These are phyloP conservation scores for Aschersonia sp. DNA, from an alignment of 2,329 filamentous ascomycete species.

Conservation along the genomic window DNA sequence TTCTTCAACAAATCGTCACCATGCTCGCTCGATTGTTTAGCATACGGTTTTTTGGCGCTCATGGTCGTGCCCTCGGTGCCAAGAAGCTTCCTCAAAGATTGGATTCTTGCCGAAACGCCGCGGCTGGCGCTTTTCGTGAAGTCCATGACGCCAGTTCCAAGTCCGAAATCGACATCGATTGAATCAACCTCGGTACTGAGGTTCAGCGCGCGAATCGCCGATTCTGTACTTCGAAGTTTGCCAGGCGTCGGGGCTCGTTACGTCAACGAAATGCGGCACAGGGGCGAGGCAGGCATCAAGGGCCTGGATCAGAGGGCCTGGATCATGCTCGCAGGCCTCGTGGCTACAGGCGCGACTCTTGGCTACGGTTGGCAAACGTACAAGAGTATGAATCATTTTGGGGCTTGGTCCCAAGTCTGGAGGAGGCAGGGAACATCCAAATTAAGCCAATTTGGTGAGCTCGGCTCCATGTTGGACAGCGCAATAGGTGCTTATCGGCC, in stretches of 20 bases:
- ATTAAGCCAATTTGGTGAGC: slow-evolving; percentile 29
- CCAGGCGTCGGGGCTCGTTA: slow-evolving; percentile 22
- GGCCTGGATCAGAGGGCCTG: slow-evolving; percentile 18
- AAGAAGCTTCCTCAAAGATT: slow-evolving; percentile 24
- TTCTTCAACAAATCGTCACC: slow-evolving; percentile 15
- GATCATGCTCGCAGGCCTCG: slow-evolving; percentile 16
- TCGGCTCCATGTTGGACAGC: slow-evolving; percentile 28
- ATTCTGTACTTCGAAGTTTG: slow-evolving; percentile 19
- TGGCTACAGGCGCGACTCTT: slow-evolving; percentile 22
- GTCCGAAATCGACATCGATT: slow-evolving; percentile 2
- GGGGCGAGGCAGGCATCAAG: slow-evolving; percentile 16
- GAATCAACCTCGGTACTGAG: slow-evolving; percentile 8
- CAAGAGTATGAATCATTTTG: slow-evolving; percentile 27
- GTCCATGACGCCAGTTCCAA: slow-evolving; percentile 11
- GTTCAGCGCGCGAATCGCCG: slow-evolving; percentile 16
- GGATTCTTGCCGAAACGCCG: slow-evolving; percentile 19
- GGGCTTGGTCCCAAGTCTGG: slow-evolving; percentile 29
- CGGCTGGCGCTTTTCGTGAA: slow-evolving; percentile 17
- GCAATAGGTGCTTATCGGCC: slow-evolving; percentile 13
- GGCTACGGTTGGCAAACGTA: slow-evolving; percentile 26
- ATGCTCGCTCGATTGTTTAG: slow-evolving; percentile 56
- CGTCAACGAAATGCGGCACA: slow-evolving; percentile 20
- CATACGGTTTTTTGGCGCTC: slow-evolving; percentile 64
- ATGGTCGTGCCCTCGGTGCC: slow-evolving; percentile 42
- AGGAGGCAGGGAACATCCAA: slow-evolving; percentile 14